Percentiles rank a stretch among this genome's conserved stretches.
Conservation (phyloP, 306 rosid genomes). For the Boehmeria nivea region DNA sequence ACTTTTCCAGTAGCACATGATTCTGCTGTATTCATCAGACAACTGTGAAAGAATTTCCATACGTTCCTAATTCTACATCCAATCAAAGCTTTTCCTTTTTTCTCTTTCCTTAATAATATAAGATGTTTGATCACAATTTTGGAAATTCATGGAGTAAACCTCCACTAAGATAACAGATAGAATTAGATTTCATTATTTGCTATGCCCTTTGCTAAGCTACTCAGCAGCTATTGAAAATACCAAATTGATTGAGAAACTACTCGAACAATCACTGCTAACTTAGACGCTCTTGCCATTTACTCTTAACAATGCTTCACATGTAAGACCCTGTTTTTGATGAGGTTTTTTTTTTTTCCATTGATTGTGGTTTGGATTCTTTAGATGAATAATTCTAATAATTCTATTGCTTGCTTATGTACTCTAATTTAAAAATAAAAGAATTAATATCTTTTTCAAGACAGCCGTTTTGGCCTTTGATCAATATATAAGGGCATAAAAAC, state of each 20-base stretch:
- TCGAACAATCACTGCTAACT: not conserved
- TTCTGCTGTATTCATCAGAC: not conserved
- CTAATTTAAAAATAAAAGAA: too few relatives aligned
- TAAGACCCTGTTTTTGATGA: too few relatives aligned
- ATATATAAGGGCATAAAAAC: not conserved
- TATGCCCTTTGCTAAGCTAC: too few relatives aligned
- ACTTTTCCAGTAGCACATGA: not conserved
- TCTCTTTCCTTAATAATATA: too few relatives aligned
- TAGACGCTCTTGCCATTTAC: constrained; percentile 2
- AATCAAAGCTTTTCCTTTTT: too few relatives aligned
- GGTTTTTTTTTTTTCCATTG: too few relatives aligned
- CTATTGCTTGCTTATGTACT: not conserved
- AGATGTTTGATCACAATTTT: not conserved
- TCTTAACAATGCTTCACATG: constrained; percentile 2
- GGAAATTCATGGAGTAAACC: constrained; percentile 1
- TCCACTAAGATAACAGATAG: not conserved
- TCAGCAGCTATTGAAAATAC: too few relatives aligned
- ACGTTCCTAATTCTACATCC: not conserved
- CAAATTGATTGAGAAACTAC: constrained; percentile 4
- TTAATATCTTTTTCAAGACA: constrained; percentile 9
- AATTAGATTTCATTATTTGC: too few relatives aligned
- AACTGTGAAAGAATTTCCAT: not conserved
- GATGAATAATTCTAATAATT: not conserved
- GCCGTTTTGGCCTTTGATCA: not conserved
- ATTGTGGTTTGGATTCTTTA: not conserved